phyloP scores from a whole-genome alignment of 2,329 filamentous ascomycete genomes.

The Neobulgaria alba region DNA sequence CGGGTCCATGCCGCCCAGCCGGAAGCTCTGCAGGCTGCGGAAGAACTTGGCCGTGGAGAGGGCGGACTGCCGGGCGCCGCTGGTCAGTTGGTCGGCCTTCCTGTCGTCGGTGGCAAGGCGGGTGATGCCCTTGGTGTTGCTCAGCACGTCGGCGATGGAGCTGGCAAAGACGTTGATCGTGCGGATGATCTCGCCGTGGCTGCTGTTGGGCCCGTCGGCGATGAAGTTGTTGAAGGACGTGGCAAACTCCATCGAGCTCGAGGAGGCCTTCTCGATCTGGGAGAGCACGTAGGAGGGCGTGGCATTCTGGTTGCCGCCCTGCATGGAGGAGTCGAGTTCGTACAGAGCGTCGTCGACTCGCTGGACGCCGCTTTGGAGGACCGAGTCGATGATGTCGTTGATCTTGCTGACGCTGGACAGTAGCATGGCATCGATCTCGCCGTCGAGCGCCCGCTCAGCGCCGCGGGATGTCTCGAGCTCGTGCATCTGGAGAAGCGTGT shows the following conservation, averaged over 20 bases:
- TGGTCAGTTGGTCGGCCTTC: conserved; percentile 79
- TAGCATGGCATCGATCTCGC: conserved; percentile 84
- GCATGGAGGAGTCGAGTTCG: conserved; percentile 95
- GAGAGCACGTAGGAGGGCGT: conserved; percentile 91
- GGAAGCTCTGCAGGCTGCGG: conserved; percentile 86
- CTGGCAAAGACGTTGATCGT: conserved; percentile 85
- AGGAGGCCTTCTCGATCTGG: conserved; percentile 92
- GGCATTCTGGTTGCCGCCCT: conserved; percentile 96
- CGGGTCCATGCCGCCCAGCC: conserved; percentile 81
- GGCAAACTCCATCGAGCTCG: conserved; percentile 92
- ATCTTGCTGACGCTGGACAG: conserved; percentile 84
- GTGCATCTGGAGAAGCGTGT: conserved; percentile 86
- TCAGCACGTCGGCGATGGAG: conserved; percentile 85
- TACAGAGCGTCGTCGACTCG: conserved; percentile 95
- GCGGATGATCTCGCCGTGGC: conserved; percentile 85
- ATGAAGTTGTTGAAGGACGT: conserved; percentile 99
- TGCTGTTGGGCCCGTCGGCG: conserved; percentile 86
- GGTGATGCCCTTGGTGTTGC: conserved; percentile 91
- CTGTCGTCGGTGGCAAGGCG: conserved; percentile 92
- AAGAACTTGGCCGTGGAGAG: conserved; percentile 89
- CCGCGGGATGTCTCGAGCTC: conserved; percentile 71
- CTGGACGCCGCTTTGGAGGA: conserved; percentile 84
- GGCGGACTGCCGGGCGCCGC: conserved; percentile 74
- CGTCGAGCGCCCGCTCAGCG: conserved; percentile 74
- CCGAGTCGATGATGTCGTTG: conserved; percentile 95